Evolutionary conservation across 345 rosid species (phyloP).

Genomic region (Raphanus sativus): DNA sequence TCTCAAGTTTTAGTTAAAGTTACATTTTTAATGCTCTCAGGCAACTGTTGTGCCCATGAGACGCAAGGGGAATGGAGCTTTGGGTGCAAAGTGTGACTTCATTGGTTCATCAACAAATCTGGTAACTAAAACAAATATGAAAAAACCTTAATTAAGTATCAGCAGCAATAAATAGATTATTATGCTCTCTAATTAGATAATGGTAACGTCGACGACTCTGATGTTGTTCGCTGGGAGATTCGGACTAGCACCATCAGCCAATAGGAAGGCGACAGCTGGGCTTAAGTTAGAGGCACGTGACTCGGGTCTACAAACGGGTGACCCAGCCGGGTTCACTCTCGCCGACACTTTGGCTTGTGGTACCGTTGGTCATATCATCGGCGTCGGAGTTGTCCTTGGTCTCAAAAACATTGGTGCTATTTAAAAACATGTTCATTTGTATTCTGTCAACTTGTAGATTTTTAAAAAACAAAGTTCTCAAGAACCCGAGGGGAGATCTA

Average conservation of each 20-base stretch:
- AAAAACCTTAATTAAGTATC: neutral
- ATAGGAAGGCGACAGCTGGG: constrained; percentile 92
- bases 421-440: constrained; percentile 32
- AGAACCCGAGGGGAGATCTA: constrained; percentile 1
- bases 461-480: neutral
- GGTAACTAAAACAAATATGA: constrained; percentile 37
- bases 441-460: constrained; percentile 22
- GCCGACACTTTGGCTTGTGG: constrained; percentile 99
- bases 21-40: constrained; percentile 18
- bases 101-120: constrained; percentile 92
- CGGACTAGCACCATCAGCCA: constrained; percentile 94
- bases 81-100: constrained; percentile 74
- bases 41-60: constrained; percentile 55
- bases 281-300: constrained; percentile 81
- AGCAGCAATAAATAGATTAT: neutral
- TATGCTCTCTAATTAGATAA: constrained; percentile 45
- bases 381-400: constrained; percentile 84
- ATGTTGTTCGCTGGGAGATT: constrained; percentile 98
- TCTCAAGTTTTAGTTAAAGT: neutral
- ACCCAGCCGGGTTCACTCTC: constrained; percentile 94
- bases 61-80: constrained; percentile 69
- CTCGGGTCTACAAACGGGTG: constrained; percentile 85
- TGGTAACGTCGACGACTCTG: constrained; percentile 76
- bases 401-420: constrained; percentile 80
- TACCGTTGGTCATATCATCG: constrained; percentile 77